Percentiles rank a stretch among this genome's conserved stretches.
Conservation (phyloP, 345 rosid genomes). For the Acer negundo region DNA sequence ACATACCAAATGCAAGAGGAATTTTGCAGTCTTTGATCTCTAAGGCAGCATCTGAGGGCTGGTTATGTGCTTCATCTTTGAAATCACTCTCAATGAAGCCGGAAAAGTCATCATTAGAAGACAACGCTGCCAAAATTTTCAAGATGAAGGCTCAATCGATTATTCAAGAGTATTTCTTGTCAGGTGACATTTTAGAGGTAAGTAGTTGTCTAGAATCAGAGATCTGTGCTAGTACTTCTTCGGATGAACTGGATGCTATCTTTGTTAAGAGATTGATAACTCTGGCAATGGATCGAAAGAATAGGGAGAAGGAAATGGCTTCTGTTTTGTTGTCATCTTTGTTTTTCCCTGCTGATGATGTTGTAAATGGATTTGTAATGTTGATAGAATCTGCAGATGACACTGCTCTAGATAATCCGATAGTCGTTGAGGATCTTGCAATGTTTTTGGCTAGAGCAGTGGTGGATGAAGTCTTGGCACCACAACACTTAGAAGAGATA, state of each 20-base stretch:
- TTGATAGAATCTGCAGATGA: conserved; percentile 81
- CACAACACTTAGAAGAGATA: conserved; percentile 70
- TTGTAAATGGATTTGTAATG: conserved; percentile 61
- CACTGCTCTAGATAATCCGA: conserved; percentile 77
- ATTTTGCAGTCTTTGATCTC: conserved; percentile 67
- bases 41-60: conserved; percentile 82
- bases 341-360: conserved; percentile 69
- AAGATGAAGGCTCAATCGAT: conserved; percentile 70
- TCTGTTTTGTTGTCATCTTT: conserved; percentile 73
- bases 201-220: conserved; percentile 62
- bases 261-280: conserved; percentile 77
- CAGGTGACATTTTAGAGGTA: conserved; percentile 71
- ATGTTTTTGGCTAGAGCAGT: conserved; percentile 84
- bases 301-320: conserved; percentile 93
- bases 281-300: conserved; percentile 82
- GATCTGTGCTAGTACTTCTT: conserved; percentile 31
- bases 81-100: conserved; percentile 49
- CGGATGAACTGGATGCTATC: conserved; percentile 59
- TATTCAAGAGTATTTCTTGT: conserved; percentile 69
- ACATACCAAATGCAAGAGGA: conserved; percentile 66
- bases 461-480: conserved; percentile 84
- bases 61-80: conserved; percentile 80
- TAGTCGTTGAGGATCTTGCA: conserved; percentile 82
- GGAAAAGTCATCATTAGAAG: conserved; percentile 39
- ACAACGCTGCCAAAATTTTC: conserved; percentile 41